These are phyloP conservation scores for Nitzschia sp. DNA, from an alignment of 108 stramenopile species.

Conservation along the genomic window DNA sequence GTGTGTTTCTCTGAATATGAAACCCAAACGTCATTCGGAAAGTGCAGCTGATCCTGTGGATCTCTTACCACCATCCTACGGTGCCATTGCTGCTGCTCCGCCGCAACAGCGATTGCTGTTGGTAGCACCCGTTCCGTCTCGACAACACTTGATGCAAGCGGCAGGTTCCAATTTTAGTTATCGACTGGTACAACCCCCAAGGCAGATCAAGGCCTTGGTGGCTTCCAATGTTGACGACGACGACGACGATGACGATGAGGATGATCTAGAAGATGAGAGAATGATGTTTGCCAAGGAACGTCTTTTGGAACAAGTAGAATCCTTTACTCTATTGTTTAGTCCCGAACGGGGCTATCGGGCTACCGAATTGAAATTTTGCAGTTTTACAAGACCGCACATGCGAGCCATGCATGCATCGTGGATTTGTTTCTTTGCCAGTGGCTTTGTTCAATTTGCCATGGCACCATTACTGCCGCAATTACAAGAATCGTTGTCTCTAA, in stretches of 20 bases:
- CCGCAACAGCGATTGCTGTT: too few species aligned
- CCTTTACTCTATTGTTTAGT: conserved; percentile 24
- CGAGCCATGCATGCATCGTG: conserved; percentile 83
- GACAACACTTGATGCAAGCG: too few species aligned
- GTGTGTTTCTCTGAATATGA: too few species aligned
- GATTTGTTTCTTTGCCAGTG: conserved; percentile 76
- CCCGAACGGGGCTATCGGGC: conserved; percentile 64
- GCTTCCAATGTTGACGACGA: not conserved
- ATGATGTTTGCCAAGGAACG: conserved; percentile 11
- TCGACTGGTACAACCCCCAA: not conserved
- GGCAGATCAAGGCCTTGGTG: not conserved
- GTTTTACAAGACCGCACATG: conserved; percentile 71
- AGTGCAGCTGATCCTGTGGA: too few species aligned
- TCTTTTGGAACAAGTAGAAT: conserved; percentile 19
- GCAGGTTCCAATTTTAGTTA: too few species aligned
- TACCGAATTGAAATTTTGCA: conserved; percentile 56
- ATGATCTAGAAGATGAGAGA: conserved; percentile 1
- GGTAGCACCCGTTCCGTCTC: too few species aligned
- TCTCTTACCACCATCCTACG: too few species aligned
- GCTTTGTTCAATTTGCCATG: conserved; percentile 82
- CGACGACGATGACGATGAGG: not conserved
- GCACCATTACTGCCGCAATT: conserved; percentile 78
- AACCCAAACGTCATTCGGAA: too few species aligned
- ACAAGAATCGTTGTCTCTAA: conserved; percentile 44
- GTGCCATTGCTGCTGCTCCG: too few species aligned